Conservation (phyloP, 2,329 filamentous ascomycete species). For the Botrytis squamosa region DNA sequence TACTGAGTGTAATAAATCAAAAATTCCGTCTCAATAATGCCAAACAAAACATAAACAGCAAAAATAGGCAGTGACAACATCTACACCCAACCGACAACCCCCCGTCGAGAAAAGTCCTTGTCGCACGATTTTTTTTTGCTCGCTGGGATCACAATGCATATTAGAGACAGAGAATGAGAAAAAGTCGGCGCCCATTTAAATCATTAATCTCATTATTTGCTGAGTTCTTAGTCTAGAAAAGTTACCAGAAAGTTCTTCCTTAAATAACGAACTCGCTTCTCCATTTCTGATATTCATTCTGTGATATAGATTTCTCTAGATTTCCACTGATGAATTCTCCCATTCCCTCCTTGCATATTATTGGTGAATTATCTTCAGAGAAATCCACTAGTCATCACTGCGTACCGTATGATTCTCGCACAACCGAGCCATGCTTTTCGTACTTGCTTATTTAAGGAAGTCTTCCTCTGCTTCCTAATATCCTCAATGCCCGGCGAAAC, state of each 20-base stretch:
- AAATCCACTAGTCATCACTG: neutral
- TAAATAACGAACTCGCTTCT: neutral
- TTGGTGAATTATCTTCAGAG: no score
- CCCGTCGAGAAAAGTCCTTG: neutral
- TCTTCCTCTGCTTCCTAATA: neutral
- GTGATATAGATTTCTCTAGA: no score
- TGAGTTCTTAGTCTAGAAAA: neutral
- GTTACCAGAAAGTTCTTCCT: neutral
- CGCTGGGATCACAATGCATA: no score
- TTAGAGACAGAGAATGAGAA: neutral
- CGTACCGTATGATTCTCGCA: fast-evolving
- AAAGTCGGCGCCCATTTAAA: no score
- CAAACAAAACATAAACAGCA: neutral
- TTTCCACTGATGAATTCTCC: no score
- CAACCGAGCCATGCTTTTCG: neutral
- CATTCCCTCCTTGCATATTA: no score
- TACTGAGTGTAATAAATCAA: neutral
- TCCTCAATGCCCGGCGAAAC: fast-evolving
- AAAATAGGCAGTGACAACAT: neutral
- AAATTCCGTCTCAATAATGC: neutral
- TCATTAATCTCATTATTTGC: no score
- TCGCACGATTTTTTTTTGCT: no score
- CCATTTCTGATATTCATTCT: neutral
- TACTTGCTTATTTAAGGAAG: neutral
- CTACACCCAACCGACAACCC: fast-evolving